Percentiles rank a stretch among this genome's conserved stretches.
phyloP scores from a whole-genome alignment of 2,329 filamentous ascomycete genomes.

The Chaetomium sp. region DNA sequence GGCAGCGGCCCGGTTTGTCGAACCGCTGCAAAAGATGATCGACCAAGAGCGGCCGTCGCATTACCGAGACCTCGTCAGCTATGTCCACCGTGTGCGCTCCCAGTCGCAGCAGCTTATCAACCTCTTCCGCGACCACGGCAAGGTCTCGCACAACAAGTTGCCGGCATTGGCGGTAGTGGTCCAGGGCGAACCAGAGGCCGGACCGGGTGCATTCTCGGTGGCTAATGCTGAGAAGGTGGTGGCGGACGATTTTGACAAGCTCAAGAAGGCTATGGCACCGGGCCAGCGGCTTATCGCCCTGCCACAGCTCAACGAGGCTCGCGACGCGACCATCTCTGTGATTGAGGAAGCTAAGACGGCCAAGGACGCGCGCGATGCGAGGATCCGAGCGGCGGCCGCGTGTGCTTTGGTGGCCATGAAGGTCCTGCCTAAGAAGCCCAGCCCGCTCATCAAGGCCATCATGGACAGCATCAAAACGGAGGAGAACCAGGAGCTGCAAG shows the following conservation, averaged over 20 bases:
- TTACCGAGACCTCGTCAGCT: constrained; percentile 87
- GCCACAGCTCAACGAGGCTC: constrained; percentile 72
- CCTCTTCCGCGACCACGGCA: constrained; percentile 85
- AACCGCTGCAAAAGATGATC: constrained; percentile 65
- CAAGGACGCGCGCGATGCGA: constrained; percentile 76
- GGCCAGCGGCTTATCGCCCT: constrained; percentile 80
- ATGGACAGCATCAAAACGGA: constrained; percentile 98
- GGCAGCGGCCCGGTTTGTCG: constrained; percentile 53
- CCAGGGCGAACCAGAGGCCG: constrained; percentile 86
- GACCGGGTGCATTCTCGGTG: constrained; percentile 86
- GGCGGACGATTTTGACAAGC: constrained; percentile 73
- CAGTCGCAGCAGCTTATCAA: constrained; percentile 88
- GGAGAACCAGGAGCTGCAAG: constrained; percentile 82
- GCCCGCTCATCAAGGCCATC: constrained; percentile 85
- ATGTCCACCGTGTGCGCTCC: constrained; percentile 79
- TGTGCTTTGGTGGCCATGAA: constrained; percentile 84
- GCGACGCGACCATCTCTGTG: constrained; percentile 59
- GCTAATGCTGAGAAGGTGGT: constrained; percentile 82
- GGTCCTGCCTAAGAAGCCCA: constrained; percentile 86
- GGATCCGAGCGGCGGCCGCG: constrained; percentile 79
- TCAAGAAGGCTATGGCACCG: constrained; percentile 84
- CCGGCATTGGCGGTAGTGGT: constrained; percentile 83
- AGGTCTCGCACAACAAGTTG: constrained; percentile 67
- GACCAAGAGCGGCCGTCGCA: constrained; percentile 73
- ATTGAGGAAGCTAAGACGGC: constrained; percentile 73